phyloP scores from a whole-genome alignment of 208 protist species.

The Acanthamoeba sp. region DNA sequence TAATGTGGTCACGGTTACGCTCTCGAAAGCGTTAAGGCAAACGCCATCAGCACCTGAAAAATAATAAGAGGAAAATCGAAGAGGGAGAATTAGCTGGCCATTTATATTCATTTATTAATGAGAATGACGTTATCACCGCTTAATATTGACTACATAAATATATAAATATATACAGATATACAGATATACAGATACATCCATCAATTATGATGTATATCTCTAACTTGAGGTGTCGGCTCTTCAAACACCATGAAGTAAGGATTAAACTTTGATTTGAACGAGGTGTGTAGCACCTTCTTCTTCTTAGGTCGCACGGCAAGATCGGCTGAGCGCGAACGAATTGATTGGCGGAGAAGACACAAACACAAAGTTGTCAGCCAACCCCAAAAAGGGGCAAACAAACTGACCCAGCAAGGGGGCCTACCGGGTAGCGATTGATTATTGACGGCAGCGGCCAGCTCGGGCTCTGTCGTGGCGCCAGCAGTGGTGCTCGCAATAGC shows the following conservation, averaged over 20 bases:
- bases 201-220: not conserved
- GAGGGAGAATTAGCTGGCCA: too few relatives aligned
- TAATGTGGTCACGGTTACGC: not conserved
- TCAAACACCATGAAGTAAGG: not conserved
- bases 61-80: too few relatives aligned
- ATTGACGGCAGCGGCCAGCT: not conserved
- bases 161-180: not conserved
- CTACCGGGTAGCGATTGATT: not conserved
- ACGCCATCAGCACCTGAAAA: too few relatives aligned
- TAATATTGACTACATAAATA: not conserved
- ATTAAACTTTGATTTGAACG: slow-evolving; percentile 1
- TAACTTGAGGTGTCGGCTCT: not conserved
- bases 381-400: not conserved
- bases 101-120: not conserved
- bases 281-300: slow-evolving; percentile 12
- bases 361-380: not conserved
- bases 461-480: not conserved
- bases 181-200: not conserved
- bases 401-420: not conserved
- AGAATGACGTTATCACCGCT: too few relatives aligned
- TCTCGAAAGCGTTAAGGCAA: not conserved
- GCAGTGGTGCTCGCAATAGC: not conserved
- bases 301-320: not conserved
- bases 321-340: not conserved
- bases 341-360: not conserved